Percentiles rank a stretch among this genome's conserved stretches.
Evolutionary conservation across 2,329 filamentous ascomycete genomes (phyloP).

Genomic region (Arachnopeziza araneosa): DNA sequence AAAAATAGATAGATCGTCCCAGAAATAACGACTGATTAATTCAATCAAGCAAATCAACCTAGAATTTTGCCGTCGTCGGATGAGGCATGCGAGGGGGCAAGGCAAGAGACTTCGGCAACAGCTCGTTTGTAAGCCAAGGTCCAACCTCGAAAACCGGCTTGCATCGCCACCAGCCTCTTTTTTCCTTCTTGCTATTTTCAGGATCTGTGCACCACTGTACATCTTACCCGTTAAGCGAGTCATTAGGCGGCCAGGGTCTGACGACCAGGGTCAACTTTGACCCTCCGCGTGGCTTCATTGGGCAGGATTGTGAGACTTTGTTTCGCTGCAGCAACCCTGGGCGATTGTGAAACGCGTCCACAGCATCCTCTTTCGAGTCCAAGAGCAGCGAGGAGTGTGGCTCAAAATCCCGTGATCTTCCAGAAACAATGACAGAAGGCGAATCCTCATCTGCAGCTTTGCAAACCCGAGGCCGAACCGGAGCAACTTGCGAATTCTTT

Average conservation of each 20-base stretch:
- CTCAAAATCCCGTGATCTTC: not conserved
- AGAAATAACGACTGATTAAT: not conserved
- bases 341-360: not conserved
- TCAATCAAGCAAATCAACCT: not conserved
- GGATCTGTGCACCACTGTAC: not conserved
- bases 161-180: not conserved
- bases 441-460: not conserved
- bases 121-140: not conserved
- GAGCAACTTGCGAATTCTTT: conserved; percentile 19
- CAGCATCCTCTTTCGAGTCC: not conserved
- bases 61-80: not conserved
- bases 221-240: not conserved
- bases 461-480: conserved; percentile 7
- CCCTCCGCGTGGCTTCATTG: not conserved
- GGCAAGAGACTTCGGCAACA: not conserved
- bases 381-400: not conserved
- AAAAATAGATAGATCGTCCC: not conserved
- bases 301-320: not conserved
- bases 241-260: not conserved
- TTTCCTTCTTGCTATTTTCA: not conserved
- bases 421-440: not conserved
- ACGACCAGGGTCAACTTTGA: not conserved
- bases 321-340: not conserved
- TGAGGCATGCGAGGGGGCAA: not conserved
- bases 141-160: not conserved